Conservation (phyloP, 139 green algal genomes). For the Closterium sp. region DNA sequence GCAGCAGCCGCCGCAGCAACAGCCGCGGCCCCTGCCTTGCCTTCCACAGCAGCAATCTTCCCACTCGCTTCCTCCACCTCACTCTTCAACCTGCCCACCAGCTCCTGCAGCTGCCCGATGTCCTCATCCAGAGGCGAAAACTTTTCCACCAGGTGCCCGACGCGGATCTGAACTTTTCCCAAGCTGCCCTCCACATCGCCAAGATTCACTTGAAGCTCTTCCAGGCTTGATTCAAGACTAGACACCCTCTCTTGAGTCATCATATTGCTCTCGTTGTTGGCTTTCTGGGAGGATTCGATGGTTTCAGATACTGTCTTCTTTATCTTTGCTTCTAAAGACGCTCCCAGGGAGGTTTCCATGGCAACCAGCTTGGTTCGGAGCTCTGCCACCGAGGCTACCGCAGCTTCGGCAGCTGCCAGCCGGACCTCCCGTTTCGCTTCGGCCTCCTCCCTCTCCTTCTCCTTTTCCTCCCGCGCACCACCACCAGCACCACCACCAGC, state of each 20-base stretch:
- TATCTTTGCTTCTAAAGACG: not conserved
- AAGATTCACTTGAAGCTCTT: not conserved
- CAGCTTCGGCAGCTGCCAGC: not conserved
- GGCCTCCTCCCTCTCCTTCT: not conserved
- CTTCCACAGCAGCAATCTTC: not conserved
- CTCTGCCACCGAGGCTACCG: not conserved
- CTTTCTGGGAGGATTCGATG: not conserved
- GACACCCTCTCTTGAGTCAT: not conserved
- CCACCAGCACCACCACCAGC: not conserved
- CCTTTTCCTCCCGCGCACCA: not conserved
- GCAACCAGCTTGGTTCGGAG: not conserved
- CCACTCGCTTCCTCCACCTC: not conserved
- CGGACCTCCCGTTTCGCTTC: not conserved
- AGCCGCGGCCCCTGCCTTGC: not conserved
- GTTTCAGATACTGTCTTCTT: not conserved
- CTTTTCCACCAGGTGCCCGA: not conserved
- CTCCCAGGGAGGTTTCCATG: not conserved
- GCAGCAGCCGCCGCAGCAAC: not conserved
- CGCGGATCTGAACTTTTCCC: not conserved
- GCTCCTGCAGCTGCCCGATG: not conserved
- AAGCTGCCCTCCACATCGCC: not conserved
- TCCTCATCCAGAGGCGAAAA: not conserved
- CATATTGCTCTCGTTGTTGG: not conserved
- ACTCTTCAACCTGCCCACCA: not conserved
- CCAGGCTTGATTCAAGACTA: not conserved